phyloP scores from a whole-genome alignment of 768 basidiomycete genomes.

The Psilocybe cyanescens region DNA sequence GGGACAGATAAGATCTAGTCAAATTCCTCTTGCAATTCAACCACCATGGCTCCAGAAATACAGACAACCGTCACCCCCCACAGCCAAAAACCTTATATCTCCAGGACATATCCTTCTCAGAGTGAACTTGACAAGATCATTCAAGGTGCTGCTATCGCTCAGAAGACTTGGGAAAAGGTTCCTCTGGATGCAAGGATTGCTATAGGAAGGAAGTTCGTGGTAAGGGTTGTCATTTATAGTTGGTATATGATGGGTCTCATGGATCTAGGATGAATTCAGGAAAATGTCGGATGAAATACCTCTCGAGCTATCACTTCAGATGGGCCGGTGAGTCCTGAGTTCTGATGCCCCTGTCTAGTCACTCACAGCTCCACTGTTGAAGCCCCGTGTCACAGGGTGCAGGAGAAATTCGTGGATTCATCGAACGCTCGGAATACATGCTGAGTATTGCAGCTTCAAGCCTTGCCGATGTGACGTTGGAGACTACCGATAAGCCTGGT shows the following conservation, averaged over 20 bases:
- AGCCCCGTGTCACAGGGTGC: constrained; percentile 81
- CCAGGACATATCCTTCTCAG: constrained; percentile 64
- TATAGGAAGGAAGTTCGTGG: constrained; percentile 58
- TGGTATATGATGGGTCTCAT: background rate
- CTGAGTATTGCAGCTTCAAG: constrained; percentile 78
- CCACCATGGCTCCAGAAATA: constrained; percentile 30
- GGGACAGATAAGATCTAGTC: constrained; percentile 4
- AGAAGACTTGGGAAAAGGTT: constrained; percentile 76
- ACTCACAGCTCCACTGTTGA: background rate
- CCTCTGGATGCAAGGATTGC: constrained; percentile 71
- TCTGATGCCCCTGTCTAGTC: background rate
- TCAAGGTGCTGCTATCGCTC: constrained; percentile 60
- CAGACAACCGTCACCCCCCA: constrained; percentile 91
- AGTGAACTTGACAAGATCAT: constrained; percentile 67
- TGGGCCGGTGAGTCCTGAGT: constrained; percentile 74
- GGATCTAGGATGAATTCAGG: constrained; percentile 50
- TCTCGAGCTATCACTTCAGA: constrained; percentile 81
- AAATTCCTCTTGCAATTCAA: constrained; percentile 4
- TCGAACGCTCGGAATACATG: constrained; percentile 86
- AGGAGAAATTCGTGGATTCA: constrained; percentile 80
- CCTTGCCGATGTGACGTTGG: constrained; percentile 75
- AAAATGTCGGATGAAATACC: constrained; percentile 62
- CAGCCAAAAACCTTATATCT: constrained; percentile 70
- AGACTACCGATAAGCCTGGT: constrained; percentile 80
- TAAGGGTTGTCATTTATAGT: constrained; percentile 9